Base-by-base conservation (phyloP, 1,139 yeast species). In the Arxiozyma slooffiae region DNA sequence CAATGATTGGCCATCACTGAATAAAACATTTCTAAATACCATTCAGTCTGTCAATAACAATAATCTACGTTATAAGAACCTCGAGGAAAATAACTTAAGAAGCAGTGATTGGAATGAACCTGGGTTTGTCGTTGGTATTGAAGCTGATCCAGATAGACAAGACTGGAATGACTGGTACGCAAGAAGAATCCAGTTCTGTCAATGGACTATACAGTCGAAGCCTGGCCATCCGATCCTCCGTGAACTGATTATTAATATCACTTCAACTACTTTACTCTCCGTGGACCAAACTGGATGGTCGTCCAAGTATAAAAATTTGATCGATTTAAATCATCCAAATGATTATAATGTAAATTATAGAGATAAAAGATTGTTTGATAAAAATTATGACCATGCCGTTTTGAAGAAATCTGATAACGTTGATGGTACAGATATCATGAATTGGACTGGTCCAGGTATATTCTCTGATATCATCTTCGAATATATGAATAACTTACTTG, bases 381-480 rank as follows among this genome's bases (percentile, higher is more conserved):
- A 50, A 24, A 44, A 49, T n/a, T 57, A 57, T 40, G 57, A 65
- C 14, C 71, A 69, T 36, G 53, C 57, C 1, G 53, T 68, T 22
- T 57, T 60, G 22, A 67, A 70, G 51, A 59, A 61, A 6, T 51
- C 51, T 1, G 63, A 80, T 7, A 77, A 77, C 53, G 80, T 83
- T 44, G 75, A 72, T 34, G 83, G 89, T 26, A 81, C 85, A 37
- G 89, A 84, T 62, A 81, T 92, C 52, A 90, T 92, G 96, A 80
- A 88, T 64, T 92, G 97, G 98, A 90, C 98, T 0, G 98, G 98
- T 0, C 96, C 97, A 1, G 97, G 96, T 0, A 78, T 88, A 30
- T 92, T 90, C 80, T 87, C 98, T 0, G 97, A 92, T 67, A 71
- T 80, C 20, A 78, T 90, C n/a, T 85, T 92, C 63, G 77, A 75